Conservation (phyloP, 495 filamentous ascomycete genomes). For the Neurospora sp. region DNA sequence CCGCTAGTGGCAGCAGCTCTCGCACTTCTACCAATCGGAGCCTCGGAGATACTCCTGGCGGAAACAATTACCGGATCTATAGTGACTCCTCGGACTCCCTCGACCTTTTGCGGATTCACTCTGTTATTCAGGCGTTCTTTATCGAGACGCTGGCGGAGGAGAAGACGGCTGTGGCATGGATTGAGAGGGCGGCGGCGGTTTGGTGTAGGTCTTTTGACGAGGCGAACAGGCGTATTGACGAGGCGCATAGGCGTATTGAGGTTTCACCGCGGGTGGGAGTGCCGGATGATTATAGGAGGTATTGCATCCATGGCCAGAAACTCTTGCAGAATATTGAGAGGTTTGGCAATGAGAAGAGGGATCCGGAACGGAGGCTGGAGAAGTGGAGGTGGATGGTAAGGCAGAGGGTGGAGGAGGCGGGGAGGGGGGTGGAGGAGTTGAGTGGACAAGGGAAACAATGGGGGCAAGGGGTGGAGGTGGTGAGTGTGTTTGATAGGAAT, state of each 20-base stretch:
- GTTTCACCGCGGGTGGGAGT: slow-evolving; percentile 39
- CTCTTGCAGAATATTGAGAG: slow-evolving; percentile 39
- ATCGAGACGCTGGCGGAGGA: slow-evolving; percentile 55
- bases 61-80: slow-evolving; percentile 1
- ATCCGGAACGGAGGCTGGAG: slow-evolving; percentile 17
- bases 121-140: slow-evolving; percentile 71
- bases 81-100: slow-evolving; percentile 46
- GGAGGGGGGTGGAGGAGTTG: background rate
- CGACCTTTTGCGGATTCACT: slow-evolving; percentile 66
- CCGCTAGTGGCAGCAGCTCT: slow-evolving; percentile 13
- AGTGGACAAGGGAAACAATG: background rate
- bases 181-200: slow-evolving; percentile 48
- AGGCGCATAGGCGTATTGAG: slow-evolving; percentile 17
- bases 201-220: slow-evolving; percentile 54
- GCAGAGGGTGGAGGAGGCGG: slow-evolving; percentile 28
- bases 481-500: background rate
- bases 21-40: background rate
- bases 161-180: slow-evolving; percentile 49
- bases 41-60: background rate
- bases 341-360: slow-evolving; percentile 35
- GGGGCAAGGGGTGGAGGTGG: background rate
- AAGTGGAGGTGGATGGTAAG: slow-evolving; percentile 37
- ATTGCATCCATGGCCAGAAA: slow-evolving; percentile 55
- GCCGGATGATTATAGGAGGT: slow-evolving; percentile 61
- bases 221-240: slow-evolving; percentile 43